Percentiles rank a stretch among this genome's conserved stretches.
Conservation (phyloP, 2,329 filamentous ascomycete genomes). For the Didymella segeticola region DNA sequence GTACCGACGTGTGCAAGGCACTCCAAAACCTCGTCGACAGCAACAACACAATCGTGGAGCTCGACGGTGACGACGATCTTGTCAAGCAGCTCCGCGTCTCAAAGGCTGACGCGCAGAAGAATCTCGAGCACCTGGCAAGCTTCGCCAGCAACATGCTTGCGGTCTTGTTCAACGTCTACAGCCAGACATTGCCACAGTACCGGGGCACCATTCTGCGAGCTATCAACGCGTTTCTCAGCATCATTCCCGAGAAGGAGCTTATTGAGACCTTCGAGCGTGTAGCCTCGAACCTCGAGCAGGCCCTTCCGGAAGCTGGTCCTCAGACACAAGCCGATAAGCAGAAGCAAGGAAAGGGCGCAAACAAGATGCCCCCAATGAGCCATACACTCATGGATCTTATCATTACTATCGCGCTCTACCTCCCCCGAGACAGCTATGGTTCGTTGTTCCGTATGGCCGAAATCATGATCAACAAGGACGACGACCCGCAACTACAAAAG, state of each 20-base stretch:
- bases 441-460: constrained; percentile 87
- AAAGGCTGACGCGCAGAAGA: constrained; percentile 76
- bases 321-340: constrained; percentile 70
- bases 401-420: constrained; percentile 93
- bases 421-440: constrained; percentile 84
- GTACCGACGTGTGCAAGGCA: constrained; percentile 84
- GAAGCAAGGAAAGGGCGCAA: constrained; percentile 66
- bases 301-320: constrained; percentile 66
- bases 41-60: constrained; percentile 78
- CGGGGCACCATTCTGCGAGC: constrained; percentile 90
- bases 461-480: constrained; percentile 78
- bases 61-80: constrained; percentile 74
- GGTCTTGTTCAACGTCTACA: constrained; percentile 99
- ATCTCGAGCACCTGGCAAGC: constrained; percentile 78
- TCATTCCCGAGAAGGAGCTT: constrained; percentile 79
- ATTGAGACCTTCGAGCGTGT: constrained; percentile 89
- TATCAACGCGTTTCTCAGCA: constrained; percentile 92
- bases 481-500: constrained; percentile 94
- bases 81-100: constrained; percentile 80
- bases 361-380: constrained; percentile 86
- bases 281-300: constrained; percentile 78
- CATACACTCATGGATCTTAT: constrained; percentile 97
- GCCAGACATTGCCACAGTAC: constrained; percentile 90
- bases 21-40: constrained; percentile 90
- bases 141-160: constrained; percentile 90